These are phyloP conservation scores for Oryza longistaminata DNA, from an alignment of 176 grass and related monocot species.

Conservation along the genomic window DNA sequence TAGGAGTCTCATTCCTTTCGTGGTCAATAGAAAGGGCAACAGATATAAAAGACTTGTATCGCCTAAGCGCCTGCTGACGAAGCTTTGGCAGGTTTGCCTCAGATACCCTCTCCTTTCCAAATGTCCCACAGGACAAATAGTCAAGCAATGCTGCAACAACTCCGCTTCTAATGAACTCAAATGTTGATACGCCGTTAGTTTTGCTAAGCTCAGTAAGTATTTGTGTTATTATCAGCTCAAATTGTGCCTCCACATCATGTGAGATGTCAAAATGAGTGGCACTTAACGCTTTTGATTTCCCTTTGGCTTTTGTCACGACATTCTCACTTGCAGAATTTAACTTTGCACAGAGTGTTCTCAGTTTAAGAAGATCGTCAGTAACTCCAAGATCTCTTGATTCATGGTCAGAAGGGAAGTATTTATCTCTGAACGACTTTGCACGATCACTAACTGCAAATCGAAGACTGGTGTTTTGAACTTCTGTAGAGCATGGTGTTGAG, in stretches of 20 bases:
- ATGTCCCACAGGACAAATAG: constrained; percentile 86
- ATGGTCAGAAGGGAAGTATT: constrained; percentile 66
- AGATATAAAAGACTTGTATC: constrained; percentile 75
- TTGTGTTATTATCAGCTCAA: constrained; percentile 59
- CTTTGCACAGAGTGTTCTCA: constrained; percentile 69
- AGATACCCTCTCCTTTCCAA: constrained; percentile 68
- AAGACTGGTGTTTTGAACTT: constrained; percentile 57
- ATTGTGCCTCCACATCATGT: constrained; percentile 59
- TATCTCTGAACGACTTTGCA: constrained; percentile 77
- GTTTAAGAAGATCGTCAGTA: constrained; percentile 74
- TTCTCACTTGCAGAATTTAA: constrained; percentile 64
- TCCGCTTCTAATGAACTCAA: constrained; percentile 89
- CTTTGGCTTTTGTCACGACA: constrained; percentile 65
- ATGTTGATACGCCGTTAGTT: constrained; percentile 84
- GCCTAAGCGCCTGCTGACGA: constrained; percentile 63
- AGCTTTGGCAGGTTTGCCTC: constrained; percentile 66
- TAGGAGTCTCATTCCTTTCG: constrained; percentile 43
- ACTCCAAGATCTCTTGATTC: constrained; percentile 59
- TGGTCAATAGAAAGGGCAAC: constrained; percentile 67
- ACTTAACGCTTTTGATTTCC: constrained; percentile 65
- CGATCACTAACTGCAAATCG: constrained; percentile 59
- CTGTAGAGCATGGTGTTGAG: constrained; percentile 28
- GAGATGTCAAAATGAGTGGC: constrained; percentile 64
- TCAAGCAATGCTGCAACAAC: constrained; percentile 65
- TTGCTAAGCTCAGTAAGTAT: constrained; percentile 77